Evolutionary conservation across 495 filamentous ascomycete genomes (phyloP), one percentile per base, ranked within the genome.

Genomic region (Podospora tetraspora): DNA sequence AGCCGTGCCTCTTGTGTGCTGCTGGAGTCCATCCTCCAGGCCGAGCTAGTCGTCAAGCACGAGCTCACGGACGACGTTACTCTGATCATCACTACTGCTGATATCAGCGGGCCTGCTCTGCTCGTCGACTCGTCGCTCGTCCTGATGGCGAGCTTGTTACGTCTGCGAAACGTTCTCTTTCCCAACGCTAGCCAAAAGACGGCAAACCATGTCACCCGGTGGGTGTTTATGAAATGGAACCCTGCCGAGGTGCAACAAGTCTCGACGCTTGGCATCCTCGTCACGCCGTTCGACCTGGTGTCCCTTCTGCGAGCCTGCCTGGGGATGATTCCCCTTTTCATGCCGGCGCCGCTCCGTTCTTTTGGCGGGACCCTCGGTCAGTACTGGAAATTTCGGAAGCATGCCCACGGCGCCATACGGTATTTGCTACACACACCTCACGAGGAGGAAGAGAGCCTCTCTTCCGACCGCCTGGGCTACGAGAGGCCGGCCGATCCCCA

Each of bases 1-100:
- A 95, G 90, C 60, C 88, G 95, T 67, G 87, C 91, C 66, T 92
- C 95, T 57, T 94, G 92, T 71, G 84, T 92, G 72, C 79, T 97
- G 9, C 84, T 97, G 75, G 77, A 87, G 61, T 79, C 85, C 24
- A 83, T 97, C 57, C 72, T 97, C 5, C 81, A 87, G 58, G 79
- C 78, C 43, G 81, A 87, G 6, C 78, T 93, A 16, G 75, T 96
- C 43, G 79, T 87, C 10, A 88, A 90, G 68, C 82, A 88, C 32
- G 78, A 85, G 57, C 78, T 91, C 30, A 82, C 86, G 19, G 84
- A 90, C 62, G 83, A 87, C 52, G 82, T 89, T 58, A 88, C 88
- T 67, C 85, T 85, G 43, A 90, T 95, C 72, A 81, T 95, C 43
- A 83, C 85, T 9, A 89, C 90, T 19, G 86, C 90, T 62, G 92